These are phyloP conservation scores for Kalmanozyma brasiliensis DNA, from an alignment of 1,284 basidiomycete species.

Conservation along the genomic window DNA sequence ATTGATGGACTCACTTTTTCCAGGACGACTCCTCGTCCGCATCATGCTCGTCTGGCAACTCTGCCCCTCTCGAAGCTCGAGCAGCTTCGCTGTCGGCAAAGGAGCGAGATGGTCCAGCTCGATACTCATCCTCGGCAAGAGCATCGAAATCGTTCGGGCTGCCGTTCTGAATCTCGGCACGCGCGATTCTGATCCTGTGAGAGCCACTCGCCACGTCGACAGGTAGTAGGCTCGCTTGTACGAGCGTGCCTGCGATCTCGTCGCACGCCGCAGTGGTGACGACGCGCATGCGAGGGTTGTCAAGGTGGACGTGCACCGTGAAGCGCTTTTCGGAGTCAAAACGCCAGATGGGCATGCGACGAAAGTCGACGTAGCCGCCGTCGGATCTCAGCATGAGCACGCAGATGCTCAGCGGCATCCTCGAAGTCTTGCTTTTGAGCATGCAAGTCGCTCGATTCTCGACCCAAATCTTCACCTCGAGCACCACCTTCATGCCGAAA, in stretches of 20 bases:
- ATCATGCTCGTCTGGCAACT: neutral
- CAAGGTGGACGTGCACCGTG: conserved; percentile 51
- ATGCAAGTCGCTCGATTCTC: conserved; percentile 38
- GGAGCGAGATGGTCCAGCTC: neutral
- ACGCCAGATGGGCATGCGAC: conserved; percentile 48
- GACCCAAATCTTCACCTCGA: conserved; percentile 31
- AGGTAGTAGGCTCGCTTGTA: conserved; percentile 39
- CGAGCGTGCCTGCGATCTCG: conserved; percentile 40
- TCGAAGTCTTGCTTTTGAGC: conserved; percentile 43
- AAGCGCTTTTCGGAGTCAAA: conserved; percentile 43
- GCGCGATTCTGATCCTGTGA: conserved; percentile 19
- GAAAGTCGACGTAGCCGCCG: conserved; percentile 43
- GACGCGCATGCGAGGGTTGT: conserved; percentile 59
- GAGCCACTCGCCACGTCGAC: conserved; percentile 30
- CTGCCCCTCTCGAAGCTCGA: neutral
- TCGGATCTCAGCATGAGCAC: conserved; percentile 37
- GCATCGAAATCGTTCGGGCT: conserved; percentile 6
- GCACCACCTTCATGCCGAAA: conserved; percentile 15
- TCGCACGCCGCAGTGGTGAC: conserved; percentile 46
- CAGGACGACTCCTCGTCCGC: conserved; percentile 27
- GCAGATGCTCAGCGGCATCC: conserved; percentile 36
- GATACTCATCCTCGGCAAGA: neutral
- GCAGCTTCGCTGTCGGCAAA: neutral
- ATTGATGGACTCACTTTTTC: conserved; percentile 18
- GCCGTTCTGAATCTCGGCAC: conserved; percentile 16